phyloP scores from a whole-genome alignment of 202 grass and related monocot species.

The Schoenoplectus tabernaemontani region DNA sequence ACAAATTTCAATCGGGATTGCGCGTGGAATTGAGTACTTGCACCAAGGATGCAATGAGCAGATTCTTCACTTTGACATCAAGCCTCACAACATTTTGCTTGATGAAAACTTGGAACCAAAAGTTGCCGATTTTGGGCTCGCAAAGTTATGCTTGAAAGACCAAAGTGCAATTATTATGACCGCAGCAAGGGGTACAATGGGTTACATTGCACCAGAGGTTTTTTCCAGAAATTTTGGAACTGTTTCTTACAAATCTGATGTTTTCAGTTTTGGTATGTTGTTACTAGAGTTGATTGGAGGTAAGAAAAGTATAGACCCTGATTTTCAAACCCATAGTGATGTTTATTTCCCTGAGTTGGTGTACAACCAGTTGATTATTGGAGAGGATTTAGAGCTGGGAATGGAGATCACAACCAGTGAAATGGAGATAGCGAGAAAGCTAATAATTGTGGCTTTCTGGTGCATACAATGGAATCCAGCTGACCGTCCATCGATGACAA shows the following conservation, averaged over 20 bases:
- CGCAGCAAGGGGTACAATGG: conserved; percentile 45
- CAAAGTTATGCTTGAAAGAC: conserved; percentile 41
- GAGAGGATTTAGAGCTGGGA: background rate
- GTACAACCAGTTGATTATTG: conserved; percentile 17
- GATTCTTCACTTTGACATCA: conserved; percentile 55
- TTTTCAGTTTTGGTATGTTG: conserved; percentile 43
- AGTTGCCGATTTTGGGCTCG: conserved; percentile 51
- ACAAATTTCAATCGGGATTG: conserved; percentile 31
- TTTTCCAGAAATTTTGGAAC: conserved; percentile 45
- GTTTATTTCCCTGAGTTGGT: conserved; percentile 37
- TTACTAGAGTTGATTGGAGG: conserved; percentile 37
- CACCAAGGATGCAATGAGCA: conserved; percentile 43
- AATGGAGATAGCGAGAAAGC: conserved; percentile 22
- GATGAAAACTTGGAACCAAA: conserved; percentile 33
- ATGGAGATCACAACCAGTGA: conserved; percentile 8
- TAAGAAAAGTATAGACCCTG: conserved; percentile 27
- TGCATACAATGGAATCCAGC: conserved; percentile 39
- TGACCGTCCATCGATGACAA: conserved; percentile 35
- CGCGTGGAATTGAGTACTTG: conserved; percentile 48
- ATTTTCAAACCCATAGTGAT: conserved; percentile 9
- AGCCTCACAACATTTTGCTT: conserved; percentile 39
- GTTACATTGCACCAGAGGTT: conserved; percentile 42
- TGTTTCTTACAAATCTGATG: conserved; percentile 44
- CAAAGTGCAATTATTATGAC: conserved; percentile 35
- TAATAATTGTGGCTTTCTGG: conserved; percentile 43